Percentiles rank a stretch among this genome's conserved stretches.
Conservation (phyloP, 805 yeast genomes). For the Schwanniomyces pseudopolymorphus region DNA sequence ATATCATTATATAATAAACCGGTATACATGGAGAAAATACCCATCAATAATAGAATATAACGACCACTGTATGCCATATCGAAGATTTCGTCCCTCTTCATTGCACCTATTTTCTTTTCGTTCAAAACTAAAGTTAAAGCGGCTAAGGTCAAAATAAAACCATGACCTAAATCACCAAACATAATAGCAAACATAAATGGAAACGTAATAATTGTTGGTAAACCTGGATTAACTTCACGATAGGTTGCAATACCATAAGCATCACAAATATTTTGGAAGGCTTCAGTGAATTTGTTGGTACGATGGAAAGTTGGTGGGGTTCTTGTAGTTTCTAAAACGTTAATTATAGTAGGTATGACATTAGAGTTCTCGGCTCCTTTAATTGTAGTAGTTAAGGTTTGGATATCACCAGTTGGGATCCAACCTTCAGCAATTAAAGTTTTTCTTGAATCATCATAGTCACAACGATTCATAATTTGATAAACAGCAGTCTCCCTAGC, state of each 20-base stretch:
- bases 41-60: constrained; percentile 89
- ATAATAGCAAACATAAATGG: constrained; percentile 98
- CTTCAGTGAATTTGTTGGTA: constrained; percentile 91
- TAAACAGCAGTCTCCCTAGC: constrained; percentile 84
- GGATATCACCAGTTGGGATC: constrained; percentile 81
- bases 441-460: constrained; percentile 79
- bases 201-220: constrained; percentile 92
- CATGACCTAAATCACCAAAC: constrained; percentile 99
- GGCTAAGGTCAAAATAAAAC: constrained; percentile 74
- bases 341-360: constrained; percentile 48
- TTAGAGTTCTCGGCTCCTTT: constrained; percentile 59
- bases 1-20: constrained; percentile 93
- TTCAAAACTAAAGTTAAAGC: constrained; percentile 70
- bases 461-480: constrained; percentile 72
- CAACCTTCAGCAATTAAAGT: constrained; percentile 95
- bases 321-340: constrained; percentile 69
- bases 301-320: constrained; percentile 94
- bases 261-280: constrained; percentile 91
- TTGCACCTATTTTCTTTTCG: constrained; percentile 66
- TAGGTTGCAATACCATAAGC: constrained; percentile 93
- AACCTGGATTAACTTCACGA: constrained; percentile 93
- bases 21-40: constrained; percentile 90
- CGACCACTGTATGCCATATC: constrained; percentile 97
- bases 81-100: constrained; percentile 86
- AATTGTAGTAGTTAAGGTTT: constrained; percentile 62